Conservation (phyloP, 805 yeast genomes). For the Suhomyces xylopsoci region DNA sequence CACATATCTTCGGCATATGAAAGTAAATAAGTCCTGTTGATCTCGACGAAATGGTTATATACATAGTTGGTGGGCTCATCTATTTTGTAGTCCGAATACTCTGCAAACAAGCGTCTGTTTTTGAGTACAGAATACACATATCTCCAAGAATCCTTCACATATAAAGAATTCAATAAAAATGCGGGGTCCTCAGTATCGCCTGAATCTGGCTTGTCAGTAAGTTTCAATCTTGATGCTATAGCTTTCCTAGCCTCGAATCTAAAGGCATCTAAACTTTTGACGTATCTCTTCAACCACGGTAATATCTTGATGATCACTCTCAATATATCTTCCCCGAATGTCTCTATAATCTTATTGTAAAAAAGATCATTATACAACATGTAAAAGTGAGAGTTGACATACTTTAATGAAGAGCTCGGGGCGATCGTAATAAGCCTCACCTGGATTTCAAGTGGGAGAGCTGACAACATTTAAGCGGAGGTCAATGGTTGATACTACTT, state of each 20-base stretch:
- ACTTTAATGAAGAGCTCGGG: conserved; percentile 34
- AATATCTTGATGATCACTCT: conserved; percentile 31
- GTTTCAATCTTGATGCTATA: conserved; percentile 23
- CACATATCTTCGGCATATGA: conserved; percentile 45
- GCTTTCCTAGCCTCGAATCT: conserved; percentile 24
- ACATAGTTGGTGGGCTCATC: conserved; percentile 48
- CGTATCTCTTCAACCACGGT: conserved; percentile 37
- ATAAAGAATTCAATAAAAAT: conserved; percentile 23
- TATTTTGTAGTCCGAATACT: conserved; percentile 38
- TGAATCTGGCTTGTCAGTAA: conserved; percentile 19
- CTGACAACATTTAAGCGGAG: conserved; percentile 6
- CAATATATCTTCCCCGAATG: conserved; percentile 37
- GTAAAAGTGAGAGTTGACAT: conserved; percentile 43
- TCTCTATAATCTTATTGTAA: conserved; percentile 34
- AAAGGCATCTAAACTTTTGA: conserved; percentile 37
- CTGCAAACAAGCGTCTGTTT: conserved; percentile 54
- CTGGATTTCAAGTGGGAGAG: conserved; percentile 45
- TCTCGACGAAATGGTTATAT: conserved; percentile 44
- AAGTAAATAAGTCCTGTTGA: conserved; percentile 48
- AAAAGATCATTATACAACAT: conserved; percentile 49
- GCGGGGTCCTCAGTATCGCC: conserved; percentile 6
- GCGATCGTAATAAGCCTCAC: conserved; percentile 28
- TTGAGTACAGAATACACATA: conserved; percentile 48
- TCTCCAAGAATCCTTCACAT: conserved; percentile 53
- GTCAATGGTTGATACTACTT: not conserved